Conservation (phyloP, 768 basidiomycete genomes). For the Lenzites betulinus region DNA sequence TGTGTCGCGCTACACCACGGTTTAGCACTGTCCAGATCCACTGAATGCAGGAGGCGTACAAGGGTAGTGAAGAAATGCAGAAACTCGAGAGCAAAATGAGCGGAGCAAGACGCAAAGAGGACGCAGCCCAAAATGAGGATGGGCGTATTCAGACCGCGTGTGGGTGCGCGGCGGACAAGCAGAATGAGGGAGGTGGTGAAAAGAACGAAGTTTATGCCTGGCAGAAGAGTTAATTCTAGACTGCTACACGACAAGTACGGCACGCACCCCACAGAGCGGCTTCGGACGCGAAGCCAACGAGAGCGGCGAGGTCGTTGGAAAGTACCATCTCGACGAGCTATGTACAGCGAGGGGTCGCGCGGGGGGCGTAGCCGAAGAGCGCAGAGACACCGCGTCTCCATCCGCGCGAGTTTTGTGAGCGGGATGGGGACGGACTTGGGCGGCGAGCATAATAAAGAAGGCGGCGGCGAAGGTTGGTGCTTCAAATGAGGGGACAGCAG, state of each 20-base stretch:
- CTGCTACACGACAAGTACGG: not conserved
- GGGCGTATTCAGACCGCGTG: conserved; percentile 26
- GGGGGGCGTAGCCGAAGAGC: not conserved
- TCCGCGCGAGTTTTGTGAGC: not conserved
- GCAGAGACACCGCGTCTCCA: not conserved
- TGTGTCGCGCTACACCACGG: conserved; percentile 1
- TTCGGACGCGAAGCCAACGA: conserved; percentile 42
- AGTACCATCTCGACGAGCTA: conserved; percentile 30
- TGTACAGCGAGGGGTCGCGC: not conserved
- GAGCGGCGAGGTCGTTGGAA: conserved; percentile 34
- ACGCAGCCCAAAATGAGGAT: conserved; percentile 33
- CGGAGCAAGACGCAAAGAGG: conserved; percentile 37
- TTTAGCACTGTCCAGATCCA: too few species aligned
- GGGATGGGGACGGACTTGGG: not conserved
- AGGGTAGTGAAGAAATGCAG: conserved; percentile 36
- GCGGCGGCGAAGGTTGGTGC: not conserved
- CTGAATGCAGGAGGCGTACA: conserved; percentile 26
- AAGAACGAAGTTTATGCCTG: conserved; percentile 28
- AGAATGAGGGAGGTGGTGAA: conserved; percentile 34
- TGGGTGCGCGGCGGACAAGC: conserved; percentile 18
- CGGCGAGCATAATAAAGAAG: conserved; percentile 5
- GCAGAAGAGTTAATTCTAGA: not conserved
- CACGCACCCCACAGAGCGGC: conserved; percentile 37
- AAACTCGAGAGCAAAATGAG: conserved; percentile 39
- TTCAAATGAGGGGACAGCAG: not conserved